Evolutionary conservation across 257 asterid genomes (phyloP), one percentile per base, ranked within the genome.

Genomic region (Coffea canephora): DNA sequence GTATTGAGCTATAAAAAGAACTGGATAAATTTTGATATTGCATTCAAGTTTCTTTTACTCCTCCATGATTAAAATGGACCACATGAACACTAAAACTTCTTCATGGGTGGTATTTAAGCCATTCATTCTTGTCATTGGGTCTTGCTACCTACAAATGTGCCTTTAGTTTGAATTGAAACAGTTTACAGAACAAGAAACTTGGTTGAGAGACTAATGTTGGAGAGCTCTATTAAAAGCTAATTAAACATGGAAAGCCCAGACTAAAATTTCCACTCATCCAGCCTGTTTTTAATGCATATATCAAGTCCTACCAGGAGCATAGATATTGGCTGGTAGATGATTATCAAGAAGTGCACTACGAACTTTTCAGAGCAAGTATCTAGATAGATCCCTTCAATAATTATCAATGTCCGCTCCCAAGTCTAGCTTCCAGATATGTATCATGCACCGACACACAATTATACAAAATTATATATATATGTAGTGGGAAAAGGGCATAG

Each of bases 401-500:
- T 39, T 39, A 39, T 74, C 50, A 23, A 11, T 25, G 25, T n/a
- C 12, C 45, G 16, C 19, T 11, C 52, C 16, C 23, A 27, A 31
- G 64, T 2, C 46, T 36, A 6, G 41, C 45, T 27, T 14, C 43
- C 3, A 39, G 43, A 39, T 39, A 39, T 46, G 49, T 41, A 15
- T 31, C 62, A 31, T 31, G 34, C 34, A 76, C 73, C 79, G 79
- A 76, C 73, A 64, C 73, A 9, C 27, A 23, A 6, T 61, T n/a
- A 45, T 36, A 46, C 27, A 45, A 46, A 75, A 46, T 31, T 0
- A 31, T 23, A 16, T 69, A 23, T 31, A 2, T 4, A 39, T 39
- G 2, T 19, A 57, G 1, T 15, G 25, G 18, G 0, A 7, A 5
- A 11, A 9, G 21, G 23, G 9, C 41, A 45, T 1, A 43, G 23